Evolutionary conservation across 768 basidiomycete genomes (phyloP), one percentile per base, ranked within the genome.

Genomic region (Floccularia luteovirens): DNA sequence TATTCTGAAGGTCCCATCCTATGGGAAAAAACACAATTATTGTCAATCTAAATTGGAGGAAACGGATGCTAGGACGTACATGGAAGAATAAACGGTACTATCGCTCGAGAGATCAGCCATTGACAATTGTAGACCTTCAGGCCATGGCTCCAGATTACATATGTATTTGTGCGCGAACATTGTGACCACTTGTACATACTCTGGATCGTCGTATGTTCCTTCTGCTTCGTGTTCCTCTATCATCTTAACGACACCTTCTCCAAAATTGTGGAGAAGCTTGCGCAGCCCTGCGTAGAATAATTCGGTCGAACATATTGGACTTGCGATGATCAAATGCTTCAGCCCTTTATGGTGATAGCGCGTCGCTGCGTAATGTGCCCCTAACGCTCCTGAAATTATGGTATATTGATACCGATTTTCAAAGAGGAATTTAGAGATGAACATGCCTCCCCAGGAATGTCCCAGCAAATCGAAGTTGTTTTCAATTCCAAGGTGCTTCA

Each of bases 1-100:
- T 67, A 69, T 32, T 61, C 60, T 27, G 59, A 60, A 12, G 62
- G 63, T 12, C 67, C 64, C n/a, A 56, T 55, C 62, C 66, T 70
- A n/a, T n/a, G n/a, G n/a, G n/a, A n/a, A n/a, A 38, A 5, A 35
- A 12, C 25, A 25, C 27, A 10, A 20, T 14, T 34, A 16, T 39
- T 39, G 22, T 37, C 41, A 34, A 23, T 21, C 41, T 30, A 45
- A 22, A 16, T 13, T 17, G 14, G 37, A 32, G 7, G 6, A 12
- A 17, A 22, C 30, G 3, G 12, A 43, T 24, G 5, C 36, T 11
- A 22, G 37, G 21, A 50, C 66, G 31, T 34, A 73, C 75, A 77
- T 74, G 2, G 68, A 67, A 27, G 48, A 41, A 37, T 67, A 67
- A 7, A 66, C 62, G 0, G 56, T 62, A 2, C 56, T 56, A 38